phyloP scores from a whole-genome alignment of 1,139 yeast species.

The Geotrichum cucujoidarum region DNA sequence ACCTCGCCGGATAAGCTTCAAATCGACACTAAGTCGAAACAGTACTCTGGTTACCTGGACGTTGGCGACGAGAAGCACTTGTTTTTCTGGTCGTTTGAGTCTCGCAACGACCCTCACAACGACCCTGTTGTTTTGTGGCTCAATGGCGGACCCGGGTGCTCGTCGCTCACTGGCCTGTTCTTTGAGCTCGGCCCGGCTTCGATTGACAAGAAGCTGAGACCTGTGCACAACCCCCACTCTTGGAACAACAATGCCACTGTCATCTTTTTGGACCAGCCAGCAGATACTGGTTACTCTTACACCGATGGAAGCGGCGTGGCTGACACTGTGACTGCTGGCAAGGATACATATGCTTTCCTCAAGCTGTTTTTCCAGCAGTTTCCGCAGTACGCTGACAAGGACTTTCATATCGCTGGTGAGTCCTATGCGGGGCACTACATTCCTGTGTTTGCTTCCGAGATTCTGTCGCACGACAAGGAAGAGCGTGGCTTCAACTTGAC shows the following conservation, averaged over 20 bases:
- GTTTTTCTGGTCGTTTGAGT: constrained; percentile 82
- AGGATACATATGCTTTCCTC: constrained; percentile 70
- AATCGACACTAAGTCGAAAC: constrained; percentile 58
- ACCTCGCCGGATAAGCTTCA: constrained; percentile 60
- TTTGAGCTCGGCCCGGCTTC: constrained; percentile 87
- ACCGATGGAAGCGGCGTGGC: constrained; percentile 47
- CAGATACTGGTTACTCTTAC: constrained; percentile 88
- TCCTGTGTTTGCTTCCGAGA: constrained; percentile 73
- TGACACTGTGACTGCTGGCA: constrained; percentile 66
- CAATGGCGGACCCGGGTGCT: constrained; percentile 91
- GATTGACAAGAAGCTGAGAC: constrained; percentile 60
- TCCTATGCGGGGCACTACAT: constrained; percentile 86
- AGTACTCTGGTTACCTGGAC: constrained; percentile 83
- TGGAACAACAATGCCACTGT: constrained; percentile 91
- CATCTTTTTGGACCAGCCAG: constrained; percentile 91
- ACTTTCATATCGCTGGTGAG: constrained; percentile 82
- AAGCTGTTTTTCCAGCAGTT: constrained; percentile 72
- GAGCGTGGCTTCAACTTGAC: constrained; percentile 51
- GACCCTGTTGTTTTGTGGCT: constrained; percentile 87
- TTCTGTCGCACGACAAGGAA: constrained; percentile 56
- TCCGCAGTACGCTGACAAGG: constrained; percentile 52
- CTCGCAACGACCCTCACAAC: constrained; percentile 78
- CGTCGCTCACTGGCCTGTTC: constrained; percentile 83
- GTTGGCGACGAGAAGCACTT: constrained; percentile 79
- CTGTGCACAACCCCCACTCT: constrained; percentile 69